These are phyloP conservation scores for Sphaerulina vaccinii DNA, from an alignment of 2,329 filamentous ascomycete genomes.

Conservation along the genomic window DNA sequence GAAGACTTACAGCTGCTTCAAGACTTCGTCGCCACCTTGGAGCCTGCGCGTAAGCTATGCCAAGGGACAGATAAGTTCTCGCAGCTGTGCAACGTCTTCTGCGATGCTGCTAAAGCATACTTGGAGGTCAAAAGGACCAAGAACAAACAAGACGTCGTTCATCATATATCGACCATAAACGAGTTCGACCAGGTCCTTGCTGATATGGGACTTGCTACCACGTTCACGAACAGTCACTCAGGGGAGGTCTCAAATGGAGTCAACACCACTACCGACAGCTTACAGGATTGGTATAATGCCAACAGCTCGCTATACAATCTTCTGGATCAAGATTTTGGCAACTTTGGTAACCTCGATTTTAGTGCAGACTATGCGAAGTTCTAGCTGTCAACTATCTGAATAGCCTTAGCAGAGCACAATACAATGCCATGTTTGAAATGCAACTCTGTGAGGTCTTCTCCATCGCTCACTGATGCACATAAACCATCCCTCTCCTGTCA, in stretches of 20 bases:
- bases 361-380: no score
- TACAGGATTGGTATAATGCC: constrained; percentile 6
- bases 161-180: background rate
- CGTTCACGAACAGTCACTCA: background rate
- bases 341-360: background rate
- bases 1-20: constrained; percentile 2
- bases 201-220: background rate
- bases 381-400: no score
- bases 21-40: constrained; percentile 1
- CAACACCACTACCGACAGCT: background rate
- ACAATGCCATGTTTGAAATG: background rate
- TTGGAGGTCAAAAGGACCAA: background rate
- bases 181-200: constrained; percentile 5
- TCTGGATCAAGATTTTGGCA: constrained; percentile 8
- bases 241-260: background rate
- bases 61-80: constrained; percentile 4
- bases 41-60: background rate
- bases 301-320: constrained; percentile 6
- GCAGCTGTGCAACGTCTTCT: constrained; percentile 3
- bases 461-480: constrained; percentile 64
- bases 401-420: no score
- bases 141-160: background rate
- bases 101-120: background rate
- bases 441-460: background rate
- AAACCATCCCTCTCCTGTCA: constrained; percentile 84